These are phyloP conservation scores for Pseudogymnoascus sp. DNA, from an alignment of 2,329 filamentous ascomycete species.

Conservation along the genomic window DNA sequence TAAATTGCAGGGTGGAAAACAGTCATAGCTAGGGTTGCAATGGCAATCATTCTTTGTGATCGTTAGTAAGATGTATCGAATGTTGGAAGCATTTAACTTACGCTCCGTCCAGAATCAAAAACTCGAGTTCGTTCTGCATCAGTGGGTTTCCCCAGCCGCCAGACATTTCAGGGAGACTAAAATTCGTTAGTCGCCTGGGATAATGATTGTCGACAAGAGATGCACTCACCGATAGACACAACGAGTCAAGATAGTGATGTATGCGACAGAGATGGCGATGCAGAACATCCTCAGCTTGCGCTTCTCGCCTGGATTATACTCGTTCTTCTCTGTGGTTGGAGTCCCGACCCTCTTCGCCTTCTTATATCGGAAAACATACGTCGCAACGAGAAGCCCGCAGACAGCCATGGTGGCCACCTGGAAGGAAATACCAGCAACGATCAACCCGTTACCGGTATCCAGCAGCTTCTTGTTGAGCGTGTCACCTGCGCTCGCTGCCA, in stretches of 20 bases:
- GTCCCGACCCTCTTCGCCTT: background rate
- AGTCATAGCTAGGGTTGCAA: constrained; percentile 44
- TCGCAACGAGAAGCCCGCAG: constrained; percentile 21
- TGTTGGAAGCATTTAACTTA: constrained; percentile 25
- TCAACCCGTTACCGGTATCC: constrained; percentile 27
- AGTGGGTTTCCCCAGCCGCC: constrained; percentile 57
- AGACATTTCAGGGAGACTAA: constrained; percentile 50
- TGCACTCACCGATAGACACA: constrained; percentile 20
- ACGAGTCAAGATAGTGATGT: constrained; percentile 18
- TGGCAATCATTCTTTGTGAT: constrained; percentile 38
- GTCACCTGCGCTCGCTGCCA: constrained; percentile 33
- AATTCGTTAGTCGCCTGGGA: constrained; percentile 15
- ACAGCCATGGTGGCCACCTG: constrained; percentile 32
- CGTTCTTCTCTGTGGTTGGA: background rate
- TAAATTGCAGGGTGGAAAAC: constrained; percentile 47
- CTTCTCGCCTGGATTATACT: background rate
- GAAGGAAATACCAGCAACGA: constrained; percentile 35
- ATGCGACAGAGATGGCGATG: constrained; percentile 13
- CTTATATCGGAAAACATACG: constrained; percentile 12
- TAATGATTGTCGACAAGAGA: background rate
- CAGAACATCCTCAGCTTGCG: constrained; percentile 16
- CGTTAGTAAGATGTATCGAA: background rate
- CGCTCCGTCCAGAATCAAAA: constrained; percentile 51
- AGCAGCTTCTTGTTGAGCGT: constrained; percentile 8
- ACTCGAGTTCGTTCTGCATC: constrained; percentile 55